Conservation (phyloP, 768 basidiomycete species). For the Sarcomyxa edulis region DNA sequence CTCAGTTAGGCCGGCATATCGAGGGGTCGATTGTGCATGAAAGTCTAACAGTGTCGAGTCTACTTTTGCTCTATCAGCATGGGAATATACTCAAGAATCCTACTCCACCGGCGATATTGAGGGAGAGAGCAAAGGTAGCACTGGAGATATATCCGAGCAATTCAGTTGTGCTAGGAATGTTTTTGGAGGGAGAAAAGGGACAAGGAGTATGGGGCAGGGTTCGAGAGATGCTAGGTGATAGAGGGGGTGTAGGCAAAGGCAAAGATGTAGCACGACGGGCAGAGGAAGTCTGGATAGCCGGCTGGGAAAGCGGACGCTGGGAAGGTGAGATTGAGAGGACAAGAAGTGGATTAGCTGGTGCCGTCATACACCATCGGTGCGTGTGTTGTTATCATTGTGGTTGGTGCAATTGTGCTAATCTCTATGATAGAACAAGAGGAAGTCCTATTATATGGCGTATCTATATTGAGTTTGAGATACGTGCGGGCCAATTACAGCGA, state of each 20-base stretch:
- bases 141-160: conserved; percentile 61
- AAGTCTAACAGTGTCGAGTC: conserved; percentile 48
- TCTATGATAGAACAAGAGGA: conserved; percentile 47
- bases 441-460: conserved; percentile 70
- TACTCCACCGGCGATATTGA: conserved; percentile 50
- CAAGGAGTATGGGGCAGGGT: conserved; percentile 77
- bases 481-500: conserved; percentile 44
- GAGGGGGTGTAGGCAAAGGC: conserved; percentile 36
- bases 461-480: conserved; percentile 76
- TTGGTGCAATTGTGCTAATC: conserved; percentile 4
- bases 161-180: conserved; percentile 65
- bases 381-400: conserved; percentile 12
- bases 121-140: conserved; percentile 51
- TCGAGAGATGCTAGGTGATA: conserved; percentile 49
- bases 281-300: conserved; percentile 72
- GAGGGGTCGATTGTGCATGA: conserved; percentile 34
- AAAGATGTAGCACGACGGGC: conserved; percentile 57
- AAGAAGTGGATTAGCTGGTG: conserved; percentile 53
- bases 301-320: conserved; percentile 79
- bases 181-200: conserved; percentile 73
- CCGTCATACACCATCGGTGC: conserved; percentile 66
- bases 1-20: conserved; percentile 20
- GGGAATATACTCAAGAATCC: conserved; percentile 48
- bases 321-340: conserved; percentile 65
- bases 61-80: conserved; percentile 61